Evolutionary conservation across 345 rosid genomes (phyloP), one percentile per base, ranked within the genome.

Genomic region (Camelina sativa): DNA sequence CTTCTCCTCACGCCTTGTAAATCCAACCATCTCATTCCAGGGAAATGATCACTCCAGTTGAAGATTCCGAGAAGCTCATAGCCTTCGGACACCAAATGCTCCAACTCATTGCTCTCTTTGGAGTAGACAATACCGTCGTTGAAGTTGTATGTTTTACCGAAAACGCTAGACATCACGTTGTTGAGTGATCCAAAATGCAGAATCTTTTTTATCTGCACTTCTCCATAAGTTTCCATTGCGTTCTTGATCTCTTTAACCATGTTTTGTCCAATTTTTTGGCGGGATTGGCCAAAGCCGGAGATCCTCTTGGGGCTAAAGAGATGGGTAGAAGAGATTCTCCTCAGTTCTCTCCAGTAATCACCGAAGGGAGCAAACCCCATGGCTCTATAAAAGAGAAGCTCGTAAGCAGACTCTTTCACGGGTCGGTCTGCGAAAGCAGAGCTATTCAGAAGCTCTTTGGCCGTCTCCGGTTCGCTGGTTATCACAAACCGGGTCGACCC

Each of bases 321-420:
- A 77, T 89, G 90, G 40, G 91, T 89, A 0, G 89, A 73, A 3
- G 97, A 90, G 76, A 89, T 87, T 58, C 93, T 81, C 77, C 98
- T 85, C 56, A 90, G 54, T 28, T 87, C 87, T 72, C 96, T 88
- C 95, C 98, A 93, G 75, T 93, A 90, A 43, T 86, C 89, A 1
- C 97, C 91, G 69, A 52, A 90, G 0, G 91, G 90, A 62, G 96
- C 95, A 62, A 93, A 93, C 16, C 98, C 98, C 86, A 91, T 93
- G 11, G 98, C 92, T 50, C 96, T 82, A 19, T 93, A 84, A 44
- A 90, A 93, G 11, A 93, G 78, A 11, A 93, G 84, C 82, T 86
- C 93, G 61, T 89, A 93, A 23, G 97, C 97, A 0, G 97, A 93
- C 66, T 93, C 93, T 79, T 93, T 93, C 17, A 91, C 81, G 0